Base-by-base conservation (phyloP, 83 land plant species). In the Diphasiastrum complanatum region DNA sequence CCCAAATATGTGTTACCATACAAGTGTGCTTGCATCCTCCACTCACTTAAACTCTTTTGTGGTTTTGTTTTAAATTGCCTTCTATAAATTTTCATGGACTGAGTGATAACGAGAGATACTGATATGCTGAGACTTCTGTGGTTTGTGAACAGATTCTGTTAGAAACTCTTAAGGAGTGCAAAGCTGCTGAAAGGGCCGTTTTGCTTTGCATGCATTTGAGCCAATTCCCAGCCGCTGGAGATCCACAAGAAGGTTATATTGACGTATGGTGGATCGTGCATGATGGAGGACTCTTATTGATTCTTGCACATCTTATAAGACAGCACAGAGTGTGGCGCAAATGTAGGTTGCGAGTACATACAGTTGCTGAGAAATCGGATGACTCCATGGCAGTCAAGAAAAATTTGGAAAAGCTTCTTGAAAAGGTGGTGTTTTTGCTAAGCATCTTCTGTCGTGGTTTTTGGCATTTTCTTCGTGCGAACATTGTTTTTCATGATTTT, bases 201-300 rank as follows among this genome's bases (percentile, higher is more conserved):
- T 38, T 70, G 4, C 22, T 63, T 2, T 70, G 73, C 68, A 70
- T 70, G 73, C 58, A 70, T 48, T 20, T 70, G 60, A 33, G 63
- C 47, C 32, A 51, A 60, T 70, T 70, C 28, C 73, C 73, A 19
- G 30, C 56, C 60, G 52, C 37, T 31, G 68, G 41, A 2, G 60
- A 56, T 28, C 56, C 45, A 16, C 73, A 70, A 41, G 68, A 70
- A 50, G 73, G 73, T 20, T 41, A 46, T 22, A 63, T 70, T 54
- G 73, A 70, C 33, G 68, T 70, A 6, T 70, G 73, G 73, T 70
- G 73, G 73, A 70, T 70, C 53, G 73, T 70, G 26, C 73, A 70
- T 14, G 73, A 70, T 54, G 73, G 73, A 33, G 73, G 73, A 0
- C 43, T 70, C 45, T 60, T 70, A 45, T 51, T 70, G 60, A 51